These are phyloP conservation scores for Suillus clintonianus DNA, from an alignment of 768 basidiomycete genomes.

Conservation along the genomic window DNA sequence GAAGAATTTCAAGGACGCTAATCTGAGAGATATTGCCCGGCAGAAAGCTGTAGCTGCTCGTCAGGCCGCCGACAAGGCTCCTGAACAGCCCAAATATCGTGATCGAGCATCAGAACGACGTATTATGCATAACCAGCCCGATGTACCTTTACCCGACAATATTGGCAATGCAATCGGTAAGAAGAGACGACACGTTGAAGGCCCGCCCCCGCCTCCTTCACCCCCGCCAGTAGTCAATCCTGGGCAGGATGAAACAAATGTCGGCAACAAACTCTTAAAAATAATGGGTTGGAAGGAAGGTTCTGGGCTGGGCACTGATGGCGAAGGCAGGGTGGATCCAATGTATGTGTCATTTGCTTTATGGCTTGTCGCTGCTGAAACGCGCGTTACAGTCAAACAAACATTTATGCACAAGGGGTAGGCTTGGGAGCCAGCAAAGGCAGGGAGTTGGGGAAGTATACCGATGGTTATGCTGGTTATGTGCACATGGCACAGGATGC, in stretches of 20 bases:
- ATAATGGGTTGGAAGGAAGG: slow-evolving; percentile 99
- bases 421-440: slow-evolving; percentile 94
- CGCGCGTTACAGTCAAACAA: slow-evolving; percentile 59
- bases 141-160: slow-evolving; percentile 67
- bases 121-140: slow-evolving; percentile 89
- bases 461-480: slow-evolving; percentile 70
- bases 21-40: slow-evolving; percentile 70
- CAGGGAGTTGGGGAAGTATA: slow-evolving; percentile 74
- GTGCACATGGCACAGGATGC: slow-evolving; percentile 73
- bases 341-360: slow-evolving; percentile 52
- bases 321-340: slow-evolving; percentile 86
- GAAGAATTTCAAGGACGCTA: slow-evolving; percentile 84
- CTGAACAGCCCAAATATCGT: slow-evolving; percentile 80
- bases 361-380: slow-evolving; percentile 10
- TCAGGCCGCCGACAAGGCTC: slow-evolving; percentile 32
- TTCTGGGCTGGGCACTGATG: slow-evolving; percentile 77
- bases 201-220: slow-evolving; percentile 58
- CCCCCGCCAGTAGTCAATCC: slow-evolving; percentile 68
- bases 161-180: slow-evolving; percentile 34
- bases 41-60: slow-evolving; percentile 58
- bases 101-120: slow-evolving; percentile 94
- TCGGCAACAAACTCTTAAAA: slow-evolving; percentile 90
- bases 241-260: slow-evolving; percentile 79
- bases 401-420: slow-evolving; percentile 84
- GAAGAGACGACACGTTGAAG: slow-evolving; percentile 52